phyloP scores from a whole-genome alignment of 2,329 filamentous ascomycete species.

The Cercospora brassicicola region DNA sequence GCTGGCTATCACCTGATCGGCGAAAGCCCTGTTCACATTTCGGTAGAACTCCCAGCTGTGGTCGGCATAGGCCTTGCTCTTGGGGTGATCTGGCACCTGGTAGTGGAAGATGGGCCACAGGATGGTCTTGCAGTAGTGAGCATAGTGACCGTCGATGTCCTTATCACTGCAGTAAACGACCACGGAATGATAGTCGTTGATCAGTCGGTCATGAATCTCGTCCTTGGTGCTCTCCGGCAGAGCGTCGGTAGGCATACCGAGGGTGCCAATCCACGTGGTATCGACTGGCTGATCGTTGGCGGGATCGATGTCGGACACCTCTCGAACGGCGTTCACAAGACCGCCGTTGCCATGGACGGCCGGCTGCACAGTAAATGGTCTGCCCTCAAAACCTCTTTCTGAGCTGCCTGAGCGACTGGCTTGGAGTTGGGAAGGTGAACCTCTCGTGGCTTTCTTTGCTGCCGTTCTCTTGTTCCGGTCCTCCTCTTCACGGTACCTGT shows the following conservation, averaged over 20 bases:
- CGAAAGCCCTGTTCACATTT: conserved; percentile 88
- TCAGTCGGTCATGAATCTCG: conserved; percentile 78
- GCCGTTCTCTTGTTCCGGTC: conserved; percentile 17
- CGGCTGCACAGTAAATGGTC: conserved; percentile 77
- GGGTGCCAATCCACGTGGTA: conserved; percentile 84
- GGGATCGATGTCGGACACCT: conserved; percentile 53
- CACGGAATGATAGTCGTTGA: conserved; percentile 68
- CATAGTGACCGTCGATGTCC: conserved; percentile 92
- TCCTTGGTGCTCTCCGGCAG: conserved; percentile 73
- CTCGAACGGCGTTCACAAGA: conserved; percentile 81
- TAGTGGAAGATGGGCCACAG: conserved; percentile 98
- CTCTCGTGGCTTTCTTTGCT: conserved; percentile 25
- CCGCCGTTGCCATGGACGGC: conserved; percentile 92
- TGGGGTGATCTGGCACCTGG: conserved; percentile 94
- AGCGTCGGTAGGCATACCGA: conserved; percentile 91
- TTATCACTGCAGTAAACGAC: conserved; percentile 85
- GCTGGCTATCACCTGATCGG: conserved; percentile 82
- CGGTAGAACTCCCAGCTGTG: conserved; percentile 85
- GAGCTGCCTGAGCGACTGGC: conserved; percentile 40
- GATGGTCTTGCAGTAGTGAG: conserved; percentile 96
- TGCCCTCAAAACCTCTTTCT: conserved; percentile 63
- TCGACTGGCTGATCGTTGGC: conserved; percentile 67
- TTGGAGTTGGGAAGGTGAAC: conserved; percentile 24
- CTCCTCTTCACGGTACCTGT: conserved; percentile 36
- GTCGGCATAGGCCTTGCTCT: conserved; percentile 96